These are phyloP conservation scores for Heimioporus sp. DNA, from an alignment of 768 basidiomycete species.

Conservation along the genomic window DNA sequence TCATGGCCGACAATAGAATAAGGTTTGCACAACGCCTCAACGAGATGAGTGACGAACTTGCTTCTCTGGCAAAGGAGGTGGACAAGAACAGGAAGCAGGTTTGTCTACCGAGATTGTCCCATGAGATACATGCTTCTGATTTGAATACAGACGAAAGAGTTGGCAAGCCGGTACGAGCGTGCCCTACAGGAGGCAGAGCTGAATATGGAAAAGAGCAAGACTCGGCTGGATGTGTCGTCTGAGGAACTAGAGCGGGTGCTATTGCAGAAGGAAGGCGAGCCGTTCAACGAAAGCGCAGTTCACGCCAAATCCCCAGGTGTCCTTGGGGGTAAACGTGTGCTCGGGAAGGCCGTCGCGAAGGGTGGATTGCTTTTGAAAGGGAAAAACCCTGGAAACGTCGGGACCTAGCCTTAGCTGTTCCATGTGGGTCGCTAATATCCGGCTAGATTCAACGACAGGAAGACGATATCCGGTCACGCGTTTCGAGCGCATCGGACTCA, in stretches of 20 bases:
- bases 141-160: conserved; percentile 77
- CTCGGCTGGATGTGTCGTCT: conserved; percentile 80
- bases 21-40: conserved; percentile 83
- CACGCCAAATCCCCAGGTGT: conserved; percentile 59
- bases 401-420: conserved; percentile 7
- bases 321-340: conserved; percentile 70
- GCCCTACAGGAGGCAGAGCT: conserved; percentile 84
- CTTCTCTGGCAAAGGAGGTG: conserved; percentile 82
- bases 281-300: conserved; percentile 74
- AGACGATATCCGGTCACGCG: conserved; percentile 85
- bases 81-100: conserved; percentile 93
- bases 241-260: conserved; percentile 94
- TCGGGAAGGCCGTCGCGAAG: conserved; percentile 91
- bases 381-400: conserved; percentile 86
- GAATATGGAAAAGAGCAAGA: conserved; percentile 85
- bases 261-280: conserved; percentile 94
- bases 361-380: conserved; percentile 88
- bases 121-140: conserved; percentile 5
- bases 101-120: conserved; percentile 12
- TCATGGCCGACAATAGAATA: conserved; percentile 85
- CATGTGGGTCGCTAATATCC: conserved; percentile 3
- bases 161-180: conserved; percentile 85
- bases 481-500: conserved; percentile 83
- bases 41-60: conserved; percentile 97
- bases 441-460: conserved; percentile 84